Evolutionary conservation across 768 basidiomycete species (phyloP), one percentile per base, ranked within the genome.

Genomic region (Gymnopilus junonius): DNA sequence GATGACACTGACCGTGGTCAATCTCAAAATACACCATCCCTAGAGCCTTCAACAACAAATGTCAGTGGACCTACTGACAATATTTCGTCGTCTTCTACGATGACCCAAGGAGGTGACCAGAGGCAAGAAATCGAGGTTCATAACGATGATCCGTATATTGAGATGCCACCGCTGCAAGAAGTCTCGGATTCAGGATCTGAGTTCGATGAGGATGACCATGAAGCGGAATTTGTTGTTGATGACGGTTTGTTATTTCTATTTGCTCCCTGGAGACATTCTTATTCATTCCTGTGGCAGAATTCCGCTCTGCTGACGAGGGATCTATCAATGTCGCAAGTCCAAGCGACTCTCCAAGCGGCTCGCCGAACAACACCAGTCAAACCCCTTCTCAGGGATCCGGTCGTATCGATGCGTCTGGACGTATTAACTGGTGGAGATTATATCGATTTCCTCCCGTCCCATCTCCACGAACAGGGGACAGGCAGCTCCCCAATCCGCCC

Each of bases 381-480:
- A 34, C 53, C 57, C 45, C 55, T 45, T n/a, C 59, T 3, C 23
- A 46, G 35, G 65, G 59, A 27, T 50, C 64, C 1, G 55, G 65
- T 23, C 70, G 73, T 42, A 66, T 78, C 48, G 77, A 77, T 55
- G 75, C 74, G 3, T 70, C 75, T 43, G 81, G 79, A 12, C 73
- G 83, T 17, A 82, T 93, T 61, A 93, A 93, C 70, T 91, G 91
- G 86, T 93, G 92, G 92, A 80, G 92, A 59, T 75, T 92, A 68
- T 92, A 92, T 70, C 85, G 91, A n/a, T 93, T 93, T 78, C 90
- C 89, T 8, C 82, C 91, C 39, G 88, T 92, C 74, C 63, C 67
- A 21, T 67, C 80, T 61, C 73, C 80, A 46, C 56, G 74, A 21
- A 59, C 73, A 21, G 70, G 48, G 5, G 6, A 14, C 23, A 74